Conservation (phyloP, 148 eudicot genomes). For the Polygonum aviculare region DNA sequence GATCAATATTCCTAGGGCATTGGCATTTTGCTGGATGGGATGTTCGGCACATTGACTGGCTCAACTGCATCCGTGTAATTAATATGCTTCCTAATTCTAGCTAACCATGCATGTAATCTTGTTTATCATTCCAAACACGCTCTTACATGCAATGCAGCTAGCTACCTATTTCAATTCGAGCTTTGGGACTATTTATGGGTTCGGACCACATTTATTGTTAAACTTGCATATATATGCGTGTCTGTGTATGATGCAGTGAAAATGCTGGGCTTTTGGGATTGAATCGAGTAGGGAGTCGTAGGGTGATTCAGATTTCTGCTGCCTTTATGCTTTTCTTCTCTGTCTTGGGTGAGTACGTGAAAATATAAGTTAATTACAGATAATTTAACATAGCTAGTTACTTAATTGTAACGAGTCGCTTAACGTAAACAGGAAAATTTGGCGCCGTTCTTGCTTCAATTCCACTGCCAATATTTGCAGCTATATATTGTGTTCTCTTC, state of each 20-base stretch:
- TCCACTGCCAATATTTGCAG: conserved; percentile 80
- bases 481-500: conserved; percentile 71
- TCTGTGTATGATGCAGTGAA: conserved; percentile 32
- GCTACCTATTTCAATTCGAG: no score
- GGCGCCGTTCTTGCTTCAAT: conserved; percentile 87
- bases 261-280: conserved; percentile 78
- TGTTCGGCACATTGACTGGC: conserved; percentile 63
- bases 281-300: conserved; percentile 75
- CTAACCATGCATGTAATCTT: no score
- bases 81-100: background rate
- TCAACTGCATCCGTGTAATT: conserved; percentile 84
- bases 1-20: conserved; percentile 43
- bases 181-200: no score
- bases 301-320: conserved; percentile 75
- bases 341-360: conserved; percentile 45
- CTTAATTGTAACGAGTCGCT: background rate
- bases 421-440: conserved; percentile 52
- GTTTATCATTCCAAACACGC: no score
- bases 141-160: no score
- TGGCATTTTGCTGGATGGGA: conserved; percentile 61
- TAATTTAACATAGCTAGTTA: background rate
- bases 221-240: no score
- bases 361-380: background rate
- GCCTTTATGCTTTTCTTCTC: conserved; percentile 85
- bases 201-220: no score